phyloP scores from a whole-genome alignment of 495 filamentous ascomycete species.

The Cryomyces minteri region DNA sequence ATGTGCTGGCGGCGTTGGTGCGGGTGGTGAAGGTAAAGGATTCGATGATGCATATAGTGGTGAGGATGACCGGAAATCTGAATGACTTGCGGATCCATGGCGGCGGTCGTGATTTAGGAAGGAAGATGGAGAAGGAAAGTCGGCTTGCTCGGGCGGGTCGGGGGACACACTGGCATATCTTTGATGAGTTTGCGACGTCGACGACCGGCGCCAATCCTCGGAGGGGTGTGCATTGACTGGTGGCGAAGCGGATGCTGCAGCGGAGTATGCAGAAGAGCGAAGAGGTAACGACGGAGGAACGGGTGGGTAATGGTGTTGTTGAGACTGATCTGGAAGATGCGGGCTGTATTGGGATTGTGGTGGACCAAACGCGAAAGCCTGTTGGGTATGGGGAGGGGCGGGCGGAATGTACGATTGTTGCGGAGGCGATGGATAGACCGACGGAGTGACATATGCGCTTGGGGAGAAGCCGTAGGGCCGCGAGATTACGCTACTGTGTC shows the following conservation, averaged over 20 bases:
- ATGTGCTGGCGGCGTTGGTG: conserved; percentile 24
- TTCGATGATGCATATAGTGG: conserved; percentile 12
- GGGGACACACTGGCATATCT: conserved; percentile 3
- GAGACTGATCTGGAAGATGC: neutral
- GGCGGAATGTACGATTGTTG: neutral
- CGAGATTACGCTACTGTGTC: neutral
- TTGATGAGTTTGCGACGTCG: neutral
- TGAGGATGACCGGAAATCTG: conserved; percentile 18
- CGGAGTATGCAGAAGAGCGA: neutral
- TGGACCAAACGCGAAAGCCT: neutral
- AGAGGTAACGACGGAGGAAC: neutral
- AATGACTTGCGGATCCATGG: conserved; percentile 10
- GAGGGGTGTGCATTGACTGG: neutral
- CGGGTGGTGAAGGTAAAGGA: conserved; percentile 22
- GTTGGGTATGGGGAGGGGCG: neutral
- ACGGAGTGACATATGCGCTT: neutral
- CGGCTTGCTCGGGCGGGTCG: neutral
- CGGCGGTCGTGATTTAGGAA: conserved; percentile 21
- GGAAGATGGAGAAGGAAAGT: neutral
- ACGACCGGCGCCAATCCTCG: neutral
- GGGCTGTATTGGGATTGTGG: neutral
- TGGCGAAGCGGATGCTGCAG: neutral
- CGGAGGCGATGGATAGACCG: neutral
- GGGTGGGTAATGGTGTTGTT: neutral
- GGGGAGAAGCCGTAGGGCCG: neutral